These are phyloP conservation scores for Moesziomyces sp. DNA, from an alignment of 1,284 basidiomycete species.

Conservation along the genomic window DNA sequence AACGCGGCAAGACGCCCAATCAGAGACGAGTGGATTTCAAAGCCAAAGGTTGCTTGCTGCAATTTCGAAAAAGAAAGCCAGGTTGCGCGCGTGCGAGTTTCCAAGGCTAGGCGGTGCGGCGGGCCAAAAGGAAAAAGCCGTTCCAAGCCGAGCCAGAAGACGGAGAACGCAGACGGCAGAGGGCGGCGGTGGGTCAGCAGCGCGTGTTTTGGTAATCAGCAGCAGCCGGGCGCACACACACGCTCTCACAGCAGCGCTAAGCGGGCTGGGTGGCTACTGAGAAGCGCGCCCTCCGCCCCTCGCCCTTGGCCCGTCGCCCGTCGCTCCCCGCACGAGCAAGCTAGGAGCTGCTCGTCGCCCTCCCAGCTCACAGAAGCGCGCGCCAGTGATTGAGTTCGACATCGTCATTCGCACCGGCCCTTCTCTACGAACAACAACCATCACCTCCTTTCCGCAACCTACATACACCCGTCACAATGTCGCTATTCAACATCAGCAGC, in stretches of 20 bases:
- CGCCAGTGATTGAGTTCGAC: background rate
- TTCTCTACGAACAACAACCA: slow-evolving; percentile 2
- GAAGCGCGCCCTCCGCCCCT: too few species aligned
- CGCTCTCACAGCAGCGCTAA: background rate
- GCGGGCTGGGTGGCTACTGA: background rate
- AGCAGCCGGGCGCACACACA: too few species aligned
- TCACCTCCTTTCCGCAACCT: background rate
- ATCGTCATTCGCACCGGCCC: background rate
- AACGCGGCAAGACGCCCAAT: background rate
- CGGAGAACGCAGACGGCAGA: too few species aligned
- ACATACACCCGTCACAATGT: slow-evolving; percentile 22
- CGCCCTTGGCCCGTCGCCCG: too few species aligned
- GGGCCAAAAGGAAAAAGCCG: background rate
- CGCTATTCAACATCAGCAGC: slow-evolving; percentile 42
- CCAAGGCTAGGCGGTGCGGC: background rate
- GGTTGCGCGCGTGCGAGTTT: background rate
- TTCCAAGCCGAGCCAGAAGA: background rate
- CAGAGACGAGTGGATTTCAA: slow-evolving; percentile 8
- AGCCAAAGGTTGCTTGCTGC: background rate
- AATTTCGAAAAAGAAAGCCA: background rate
- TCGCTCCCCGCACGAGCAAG: background rate
- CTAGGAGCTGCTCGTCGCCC: background rate
- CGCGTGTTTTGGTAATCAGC: background rate
- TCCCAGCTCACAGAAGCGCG: background rate
- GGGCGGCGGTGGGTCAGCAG: background rate